These are phyloP conservation scores for Cadophora malorum DNA, from an alignment of 2,329 filamentous ascomycete species.

Conservation along the genomic window DNA sequence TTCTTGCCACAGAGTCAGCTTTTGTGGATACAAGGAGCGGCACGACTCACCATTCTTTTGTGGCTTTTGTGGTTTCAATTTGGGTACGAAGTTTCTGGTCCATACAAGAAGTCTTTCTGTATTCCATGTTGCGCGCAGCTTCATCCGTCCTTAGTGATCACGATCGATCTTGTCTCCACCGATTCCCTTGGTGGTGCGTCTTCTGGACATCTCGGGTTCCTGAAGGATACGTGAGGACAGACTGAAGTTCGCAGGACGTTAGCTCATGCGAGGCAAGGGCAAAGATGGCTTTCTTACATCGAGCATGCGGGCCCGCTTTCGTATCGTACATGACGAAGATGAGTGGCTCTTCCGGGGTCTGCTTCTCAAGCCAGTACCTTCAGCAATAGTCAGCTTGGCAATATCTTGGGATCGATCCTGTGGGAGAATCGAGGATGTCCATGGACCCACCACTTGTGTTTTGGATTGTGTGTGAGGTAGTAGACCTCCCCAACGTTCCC, in stretches of 20 bases:
- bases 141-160: constrained; percentile 30
- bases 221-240: constrained; percentile 37
- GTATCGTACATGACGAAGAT: constrained; percentile 40
- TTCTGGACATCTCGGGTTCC: constrained; percentile 26
- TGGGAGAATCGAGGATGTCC: no score
- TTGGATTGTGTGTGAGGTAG: constrained; percentile 37
- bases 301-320: constrained; percentile 31
- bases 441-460: constrained; percentile 35
- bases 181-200: constrained; percentile 26
- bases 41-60: no score
- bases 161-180: constrained; percentile 34
- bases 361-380: constrained; percentile 40
- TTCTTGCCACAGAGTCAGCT: no score
- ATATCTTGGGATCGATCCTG: no score
- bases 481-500: constrained; percentile 39
- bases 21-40: no score
- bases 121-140: neutral
- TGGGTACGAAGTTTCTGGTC: no score
- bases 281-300: constrained; percentile 27
- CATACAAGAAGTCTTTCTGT: neutral
- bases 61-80: no score
- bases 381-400: neutral
- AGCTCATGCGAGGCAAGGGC: neutral
- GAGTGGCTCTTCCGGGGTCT: constrained; percentile 35
- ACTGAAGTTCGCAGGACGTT: neutral